phyloP scores from a whole-genome alignment of 257 asterid genomes.

The Primulina tabacum region DNA sequence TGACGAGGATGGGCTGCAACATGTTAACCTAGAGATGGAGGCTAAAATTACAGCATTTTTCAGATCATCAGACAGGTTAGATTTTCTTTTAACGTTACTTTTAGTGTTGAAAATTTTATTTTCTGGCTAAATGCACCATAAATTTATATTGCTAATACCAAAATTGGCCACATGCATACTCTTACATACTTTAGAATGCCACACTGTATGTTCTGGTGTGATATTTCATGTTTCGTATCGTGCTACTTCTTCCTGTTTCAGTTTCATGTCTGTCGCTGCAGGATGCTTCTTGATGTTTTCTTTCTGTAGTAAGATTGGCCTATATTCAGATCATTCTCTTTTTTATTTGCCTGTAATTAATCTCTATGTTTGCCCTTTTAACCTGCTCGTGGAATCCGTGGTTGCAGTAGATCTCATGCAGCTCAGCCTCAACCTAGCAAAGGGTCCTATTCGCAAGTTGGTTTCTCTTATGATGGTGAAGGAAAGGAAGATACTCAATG shows the following conservation, averaged over 20 bases:
- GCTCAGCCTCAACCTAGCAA: constrained; percentile 66
- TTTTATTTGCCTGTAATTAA: background rate
- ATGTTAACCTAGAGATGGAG: constrained; percentile 83
- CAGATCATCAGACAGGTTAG: constrained; percentile 80
- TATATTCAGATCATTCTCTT: background rate
- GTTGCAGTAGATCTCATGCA: constrained; percentile 47
- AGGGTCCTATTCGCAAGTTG: constrained; percentile 96
- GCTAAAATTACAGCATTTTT: constrained; percentile 72
- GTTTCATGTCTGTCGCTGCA: background rate
- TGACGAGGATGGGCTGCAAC: constrained; percentile 85
- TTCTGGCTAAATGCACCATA: constrained; percentile 1
- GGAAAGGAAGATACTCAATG: constrained; percentile 57
- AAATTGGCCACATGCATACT: background rate
- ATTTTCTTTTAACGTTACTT: constrained; percentile 1
- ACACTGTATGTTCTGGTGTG: background rate
- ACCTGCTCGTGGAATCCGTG: constrained; percentile 23
- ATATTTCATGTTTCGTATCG: background rate
- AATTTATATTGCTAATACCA: constrained; percentile 10
- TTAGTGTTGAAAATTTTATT: background rate
- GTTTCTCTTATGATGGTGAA: constrained; percentile 89
- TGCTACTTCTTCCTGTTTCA: constrained; percentile 2
- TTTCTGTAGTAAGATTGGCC: background rate
- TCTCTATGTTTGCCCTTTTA: constrained; percentile 11
- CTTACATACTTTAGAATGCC: background rate
- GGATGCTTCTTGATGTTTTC: background rate